These are phyloP conservation scores for Diplodia scrobiculata DNA, from an alignment of 2,329 filamentous ascomycete species.

Conservation along the genomic window DNA sequence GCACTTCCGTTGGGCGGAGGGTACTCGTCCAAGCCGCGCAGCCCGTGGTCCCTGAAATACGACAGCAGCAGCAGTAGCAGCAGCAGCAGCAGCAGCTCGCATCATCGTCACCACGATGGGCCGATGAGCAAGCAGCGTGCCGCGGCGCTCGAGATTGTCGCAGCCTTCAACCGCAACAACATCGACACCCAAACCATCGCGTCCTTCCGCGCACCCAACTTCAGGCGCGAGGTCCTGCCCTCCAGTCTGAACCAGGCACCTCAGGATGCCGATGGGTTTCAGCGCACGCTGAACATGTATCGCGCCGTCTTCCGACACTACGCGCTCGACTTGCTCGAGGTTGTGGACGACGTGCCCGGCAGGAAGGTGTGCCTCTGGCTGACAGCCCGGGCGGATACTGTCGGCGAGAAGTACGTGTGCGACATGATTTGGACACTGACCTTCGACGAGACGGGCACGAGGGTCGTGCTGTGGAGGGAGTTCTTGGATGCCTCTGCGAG, in stretches of 20 bases:
- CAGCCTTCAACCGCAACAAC: constrained; percentile 27
- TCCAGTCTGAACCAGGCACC: not conserved
- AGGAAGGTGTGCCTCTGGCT: constrained; percentile 23
- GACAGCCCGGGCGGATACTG: constrained; percentile 11
- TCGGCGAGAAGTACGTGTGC: constrained; percentile 11
- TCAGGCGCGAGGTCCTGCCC: constrained; percentile 20
- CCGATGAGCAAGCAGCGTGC: constrained; percentile 9
- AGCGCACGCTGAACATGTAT: constrained; percentile 17
- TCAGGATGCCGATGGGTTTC: constrained; percentile 14
- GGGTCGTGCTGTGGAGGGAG: constrained; percentile 17
- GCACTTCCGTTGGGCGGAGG: not conserved
- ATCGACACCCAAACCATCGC: constrained; percentile 18
- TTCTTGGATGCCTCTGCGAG: constrained; percentile 4
- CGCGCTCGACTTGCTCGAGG: constrained; percentile 3
- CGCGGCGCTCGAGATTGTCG: constrained; percentile 18
- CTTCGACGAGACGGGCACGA: constrained; percentile 11
- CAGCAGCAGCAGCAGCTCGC: constrained; percentile 1
- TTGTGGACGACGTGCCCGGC: constrained; percentile 14
- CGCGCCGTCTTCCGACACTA: constrained; percentile 21
- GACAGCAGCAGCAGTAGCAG: not conserved
- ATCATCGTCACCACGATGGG: not conserved
- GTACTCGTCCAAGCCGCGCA: not conserved
- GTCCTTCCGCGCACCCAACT: not conserved
- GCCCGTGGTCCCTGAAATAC: constrained; percentile 8
- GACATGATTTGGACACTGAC: constrained; percentile 18